Conservation (phyloP, 2,329 filamentous ascomycete genomes). For the Shiraia bambusicola region DNA sequence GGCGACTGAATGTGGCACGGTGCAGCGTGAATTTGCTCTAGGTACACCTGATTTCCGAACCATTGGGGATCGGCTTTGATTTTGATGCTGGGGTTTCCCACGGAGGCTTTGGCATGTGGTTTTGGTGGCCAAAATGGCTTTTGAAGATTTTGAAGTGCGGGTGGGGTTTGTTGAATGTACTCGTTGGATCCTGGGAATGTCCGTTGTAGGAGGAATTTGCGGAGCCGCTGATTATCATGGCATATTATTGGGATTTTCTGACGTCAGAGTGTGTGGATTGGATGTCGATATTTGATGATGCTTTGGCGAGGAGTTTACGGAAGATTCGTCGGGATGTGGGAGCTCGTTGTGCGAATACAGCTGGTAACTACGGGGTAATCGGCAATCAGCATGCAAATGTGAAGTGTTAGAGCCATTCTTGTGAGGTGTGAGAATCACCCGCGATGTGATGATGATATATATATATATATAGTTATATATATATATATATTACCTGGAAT, state of each 20-base stretch:
- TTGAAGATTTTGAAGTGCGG: conserved; percentile 45
- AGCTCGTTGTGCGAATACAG: conserved; percentile 11
- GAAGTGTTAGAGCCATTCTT: not conserved
- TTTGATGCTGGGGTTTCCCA: conserved; percentile 30
- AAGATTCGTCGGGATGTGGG: conserved; percentile 25
- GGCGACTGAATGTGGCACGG: not conserved
- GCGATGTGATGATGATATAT: too few species aligned
- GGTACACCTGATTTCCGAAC: conserved; percentile 34
- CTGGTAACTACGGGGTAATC: conserved; percentile 21
- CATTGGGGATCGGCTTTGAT: conserved; percentile 30
- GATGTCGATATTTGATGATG: conserved; percentile 14
- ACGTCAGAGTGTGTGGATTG: conserved; percentile 39
- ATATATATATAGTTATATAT: too few species aligned
- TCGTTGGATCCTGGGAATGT: conserved; percentile 18
- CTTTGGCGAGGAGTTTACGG: conserved; percentile 13
- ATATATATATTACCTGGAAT: too few species aligned
- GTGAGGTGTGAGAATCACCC: too few species aligned
- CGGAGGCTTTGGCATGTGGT: conserved; percentile 44
- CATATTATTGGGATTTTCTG: conserved; percentile 38
- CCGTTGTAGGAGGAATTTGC: conserved; percentile 25
- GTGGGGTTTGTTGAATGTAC: conserved; percentile 36
- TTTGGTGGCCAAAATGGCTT: conserved; percentile 50
- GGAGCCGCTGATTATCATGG: conserved; percentile 44
- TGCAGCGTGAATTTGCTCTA: conserved; percentile 23
- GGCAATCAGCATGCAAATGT: conserved; percentile 21